Evolutionary conservation across 768 basidiomycete species (phyloP).

Genomic region (Panaeolus cyanescens): DNA sequence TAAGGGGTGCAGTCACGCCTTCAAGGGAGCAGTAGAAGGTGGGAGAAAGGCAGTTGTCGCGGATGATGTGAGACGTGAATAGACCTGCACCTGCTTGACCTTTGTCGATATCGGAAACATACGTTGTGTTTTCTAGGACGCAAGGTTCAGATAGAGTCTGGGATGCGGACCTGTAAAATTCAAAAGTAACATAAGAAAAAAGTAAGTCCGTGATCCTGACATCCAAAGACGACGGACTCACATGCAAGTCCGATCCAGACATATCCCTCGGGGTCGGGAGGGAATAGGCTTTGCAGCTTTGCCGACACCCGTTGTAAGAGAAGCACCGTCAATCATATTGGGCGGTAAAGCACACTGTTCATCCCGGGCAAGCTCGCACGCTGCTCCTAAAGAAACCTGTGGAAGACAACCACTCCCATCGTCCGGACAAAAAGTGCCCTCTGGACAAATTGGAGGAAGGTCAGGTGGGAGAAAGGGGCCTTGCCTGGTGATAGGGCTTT

Average conservation of each 20-base stretch:
- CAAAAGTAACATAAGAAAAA: too few relatives aligned
- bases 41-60: slow-evolving; percentile 59
- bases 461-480: slow-evolving; percentile 7
- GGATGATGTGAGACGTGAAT: slow-evolving; percentile 50
- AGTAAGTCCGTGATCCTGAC: background rate
- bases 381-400: slow-evolving; percentile 40
- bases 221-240: slow-evolving; percentile 27
- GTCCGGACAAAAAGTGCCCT: slow-evolving; percentile 66
- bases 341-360: slow-evolving; percentile 49
- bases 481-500: slow-evolving; percentile 18
- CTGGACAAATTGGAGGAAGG: slow-evolving; percentile 55
- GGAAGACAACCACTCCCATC: slow-evolving; percentile 58
- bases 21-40: slow-evolving; percentile 35
- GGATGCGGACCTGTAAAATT: slow-evolving; percentile 51
- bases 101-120: slow-evolving; percentile 42
- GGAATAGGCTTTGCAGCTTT: slow-evolving; percentile 38
- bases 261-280: slow-evolving; percentile 44
- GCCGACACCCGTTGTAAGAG: slow-evolving; percentile 31
- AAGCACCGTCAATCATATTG: slow-evolving; percentile 27
- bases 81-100: slow-evolving; percentile 36
- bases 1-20: slow-evolving; percentile 44
- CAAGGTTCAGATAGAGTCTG: slow-evolving; percentile 54
- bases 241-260: slow-evolving; percentile 61
- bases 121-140: slow-evolving; percentile 31
- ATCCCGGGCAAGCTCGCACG: slow-evolving; percentile 66